Conservation (phyloP, 352 stramenopile genomes). For the Pythium coloratum region DNA sequence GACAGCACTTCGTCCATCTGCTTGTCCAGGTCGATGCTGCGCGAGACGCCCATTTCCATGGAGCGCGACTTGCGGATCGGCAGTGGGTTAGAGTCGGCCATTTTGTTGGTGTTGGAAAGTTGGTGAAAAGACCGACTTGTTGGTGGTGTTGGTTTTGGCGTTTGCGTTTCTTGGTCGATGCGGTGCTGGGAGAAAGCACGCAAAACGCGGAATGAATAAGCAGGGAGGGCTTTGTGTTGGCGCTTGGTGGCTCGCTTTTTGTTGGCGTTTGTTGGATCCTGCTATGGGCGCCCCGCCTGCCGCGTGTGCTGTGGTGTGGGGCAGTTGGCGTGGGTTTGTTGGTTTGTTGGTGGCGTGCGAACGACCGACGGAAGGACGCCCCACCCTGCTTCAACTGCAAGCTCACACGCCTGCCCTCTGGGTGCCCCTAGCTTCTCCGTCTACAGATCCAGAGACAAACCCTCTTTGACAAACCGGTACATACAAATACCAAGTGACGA, state of each 20-base stretch:
- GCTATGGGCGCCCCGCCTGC: background rate
- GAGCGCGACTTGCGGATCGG: slow-evolving; percentile 48
- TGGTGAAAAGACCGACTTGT: background rate
- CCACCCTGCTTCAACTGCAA: slow-evolving; percentile 15
- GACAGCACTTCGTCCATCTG: slow-evolving; percentile 73
- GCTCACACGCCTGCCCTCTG: background rate
- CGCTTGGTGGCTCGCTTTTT: background rate
- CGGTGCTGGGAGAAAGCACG: slow-evolving; percentile 6
- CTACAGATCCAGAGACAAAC: slow-evolving; percentile 17
- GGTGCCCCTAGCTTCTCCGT: slow-evolving; percentile 8
- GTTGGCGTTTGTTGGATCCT: slow-evolving; percentile 6
- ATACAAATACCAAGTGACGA: slow-evolving; percentile 12
- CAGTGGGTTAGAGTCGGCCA: slow-evolving; percentile 33
- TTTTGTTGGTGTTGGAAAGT: slow-evolving; percentile 18
- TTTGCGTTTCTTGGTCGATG: background rate
- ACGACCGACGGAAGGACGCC: background rate
- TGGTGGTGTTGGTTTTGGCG: background rate
- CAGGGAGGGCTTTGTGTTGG: background rate
- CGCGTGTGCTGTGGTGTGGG: slow-evolving; percentile 3
- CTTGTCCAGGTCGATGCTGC: slow-evolving; percentile 50
- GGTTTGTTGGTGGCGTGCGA: slow-evolving; percentile 9
- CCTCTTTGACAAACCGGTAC: slow-evolving; percentile 17
- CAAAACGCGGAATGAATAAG: slow-evolving; percentile 24
- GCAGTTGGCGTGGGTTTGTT: slow-evolving; percentile 2
- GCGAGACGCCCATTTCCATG: slow-evolving; percentile 58